phyloP scores from a whole-genome alignment of 495 filamentous ascomycete species.

The Neurospora tetrasperma region DNA sequence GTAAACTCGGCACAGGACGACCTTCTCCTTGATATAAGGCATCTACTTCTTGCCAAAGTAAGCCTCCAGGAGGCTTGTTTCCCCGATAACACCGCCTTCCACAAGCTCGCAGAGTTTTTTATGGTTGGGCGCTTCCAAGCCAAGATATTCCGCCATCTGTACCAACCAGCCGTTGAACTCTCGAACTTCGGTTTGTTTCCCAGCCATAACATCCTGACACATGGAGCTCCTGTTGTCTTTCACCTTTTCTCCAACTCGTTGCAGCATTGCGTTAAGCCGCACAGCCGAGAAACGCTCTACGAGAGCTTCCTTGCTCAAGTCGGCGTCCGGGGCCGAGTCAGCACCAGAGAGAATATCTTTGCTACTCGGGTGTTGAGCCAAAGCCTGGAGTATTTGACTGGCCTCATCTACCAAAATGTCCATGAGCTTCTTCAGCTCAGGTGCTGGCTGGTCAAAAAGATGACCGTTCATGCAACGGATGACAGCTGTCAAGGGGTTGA shows the following conservation, averaged over 20 bases:
- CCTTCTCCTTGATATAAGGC: conserved; percentile 5
- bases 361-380: conserved; percentile 18
- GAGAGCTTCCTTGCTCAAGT: conserved; percentile 46
- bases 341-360: conserved; percentile 12
- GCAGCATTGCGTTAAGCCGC: conserved; percentile 16
- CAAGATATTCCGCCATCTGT: conserved; percentile 24
- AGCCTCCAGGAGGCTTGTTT: conserved; percentile 13
- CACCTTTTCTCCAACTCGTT: conserved; percentile 47
- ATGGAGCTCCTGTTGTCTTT: conserved; percentile 64
- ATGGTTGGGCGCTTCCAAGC: conserved; percentile 15
- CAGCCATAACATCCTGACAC: conserved; percentile 60
- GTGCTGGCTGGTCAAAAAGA: conserved; percentile 49
- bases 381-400: conserved; percentile 46
- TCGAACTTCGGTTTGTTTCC: conserved; percentile 62
- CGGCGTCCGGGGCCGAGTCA: neutral
- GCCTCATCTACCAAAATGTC: conserved; percentile 54
- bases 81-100: conserved; percentile 8
- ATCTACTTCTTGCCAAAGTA: conserved; percentile 9
- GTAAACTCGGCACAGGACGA: neutral
- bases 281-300: conserved; percentile 18
- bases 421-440: conserved; percentile 41
- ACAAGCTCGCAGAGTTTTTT: conserved; percentile 22
- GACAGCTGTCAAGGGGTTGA: conserved; percentile 73
- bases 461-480: conserved; percentile 64
- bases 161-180: conserved; percentile 80